A percentile compares a stretch with the other conserved stretches of the same genome.
phyloP scores from a whole-genome alignment of 495 filamentous ascomycete species.

The Penicillium diatomitis region DNA sequence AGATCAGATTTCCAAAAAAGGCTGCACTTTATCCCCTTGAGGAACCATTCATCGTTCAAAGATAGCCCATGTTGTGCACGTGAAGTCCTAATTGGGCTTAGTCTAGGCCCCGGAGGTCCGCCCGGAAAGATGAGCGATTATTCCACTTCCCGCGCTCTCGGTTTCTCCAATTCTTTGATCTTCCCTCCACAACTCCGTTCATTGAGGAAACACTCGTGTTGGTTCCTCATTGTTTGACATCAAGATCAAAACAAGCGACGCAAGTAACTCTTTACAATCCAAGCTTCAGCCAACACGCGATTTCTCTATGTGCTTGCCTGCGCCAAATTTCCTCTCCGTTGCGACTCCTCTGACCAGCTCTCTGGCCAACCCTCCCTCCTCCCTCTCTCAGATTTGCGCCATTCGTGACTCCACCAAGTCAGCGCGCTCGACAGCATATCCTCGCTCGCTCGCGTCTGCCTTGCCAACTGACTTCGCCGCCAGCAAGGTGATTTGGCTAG shows the following conservation, averaged over 20 bases:
- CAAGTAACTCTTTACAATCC: too few relatives aligned
- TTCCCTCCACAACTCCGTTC: background rate
- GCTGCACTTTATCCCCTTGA: background rate
- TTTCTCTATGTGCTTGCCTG: constrained; percentile 36
- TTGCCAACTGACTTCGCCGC: constrained; percentile 18
- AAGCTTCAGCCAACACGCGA: background rate
- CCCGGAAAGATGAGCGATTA: constrained; percentile 14
- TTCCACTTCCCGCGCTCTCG: constrained; percentile 1
- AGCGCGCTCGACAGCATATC: background rate
- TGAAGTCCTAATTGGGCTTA: constrained; percentile 16
- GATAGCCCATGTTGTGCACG: constrained; percentile 11
- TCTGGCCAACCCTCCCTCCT: constrained; percentile 12
- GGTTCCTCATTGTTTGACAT: background rate
- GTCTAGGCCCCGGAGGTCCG: constrained; percentile 17
- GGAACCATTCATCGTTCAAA: background rate
- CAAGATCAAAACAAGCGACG: background rate
- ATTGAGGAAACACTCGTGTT: background rate
- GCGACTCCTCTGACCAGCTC: constrained; percentile 25
- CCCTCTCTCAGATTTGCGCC: constrained; percentile 6
- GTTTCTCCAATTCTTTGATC: constrained; percentile 10
- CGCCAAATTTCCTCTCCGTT: constrained; percentile 27
- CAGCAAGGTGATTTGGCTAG: constrained; percentile 41
- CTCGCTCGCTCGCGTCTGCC: constrained; percentile 3
- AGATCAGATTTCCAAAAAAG: too few relatives aligned
- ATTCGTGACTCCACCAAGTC: constrained; percentile 2